Evolutionary conservation across 192 early-diverging fungal species (phyloP).

Genomic region (Geranomyces variabilis): DNA sequence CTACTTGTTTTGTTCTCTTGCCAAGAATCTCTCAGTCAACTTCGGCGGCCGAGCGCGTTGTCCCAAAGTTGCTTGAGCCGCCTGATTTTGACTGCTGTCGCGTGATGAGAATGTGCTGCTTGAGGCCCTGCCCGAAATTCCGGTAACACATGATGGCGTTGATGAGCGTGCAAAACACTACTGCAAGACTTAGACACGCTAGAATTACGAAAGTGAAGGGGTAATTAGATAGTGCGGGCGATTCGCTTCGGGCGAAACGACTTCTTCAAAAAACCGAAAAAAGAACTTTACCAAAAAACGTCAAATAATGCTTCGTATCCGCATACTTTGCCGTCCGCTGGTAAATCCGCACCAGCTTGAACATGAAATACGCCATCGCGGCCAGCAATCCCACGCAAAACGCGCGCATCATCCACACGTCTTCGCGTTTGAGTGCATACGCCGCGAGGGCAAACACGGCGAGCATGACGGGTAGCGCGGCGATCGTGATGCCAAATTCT

Average conservation of each 20-base stretch:
- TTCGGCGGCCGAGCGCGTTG: not conserved
- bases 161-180: constrained; percentile 55
- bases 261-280: no score
- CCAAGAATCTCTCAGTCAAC: not conserved
- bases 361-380: constrained; percentile 68
- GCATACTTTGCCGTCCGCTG: constrained; percentile 34
- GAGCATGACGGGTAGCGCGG: constrained; percentile 64
- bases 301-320: constrained; percentile 49
- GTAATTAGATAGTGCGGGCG: constrained; percentile 40
- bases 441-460: constrained; percentile 62
- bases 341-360: constrained; percentile 69
- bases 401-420: constrained; percentile 53
- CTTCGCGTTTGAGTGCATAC: constrained; percentile 71
- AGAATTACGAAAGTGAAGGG: constrained; percentile 36
- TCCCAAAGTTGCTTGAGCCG: not conserved
- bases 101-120: constrained; percentile 50
- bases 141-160: constrained; percentile 60
- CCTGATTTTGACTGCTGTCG: not conserved
- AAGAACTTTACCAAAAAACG: constrained; percentile 49
- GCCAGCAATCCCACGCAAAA: constrained; percentile 63
- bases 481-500: constrained; percentile 50
- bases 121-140: constrained; percentile 75
- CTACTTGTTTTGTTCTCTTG: no score
- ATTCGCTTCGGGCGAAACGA: no score
- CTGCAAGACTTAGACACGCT: constrained; percentile 47